Base-by-base conservation (phyloP, 2,329 filamentous ascomycete species). In the Madurella fahalii region DNA sequence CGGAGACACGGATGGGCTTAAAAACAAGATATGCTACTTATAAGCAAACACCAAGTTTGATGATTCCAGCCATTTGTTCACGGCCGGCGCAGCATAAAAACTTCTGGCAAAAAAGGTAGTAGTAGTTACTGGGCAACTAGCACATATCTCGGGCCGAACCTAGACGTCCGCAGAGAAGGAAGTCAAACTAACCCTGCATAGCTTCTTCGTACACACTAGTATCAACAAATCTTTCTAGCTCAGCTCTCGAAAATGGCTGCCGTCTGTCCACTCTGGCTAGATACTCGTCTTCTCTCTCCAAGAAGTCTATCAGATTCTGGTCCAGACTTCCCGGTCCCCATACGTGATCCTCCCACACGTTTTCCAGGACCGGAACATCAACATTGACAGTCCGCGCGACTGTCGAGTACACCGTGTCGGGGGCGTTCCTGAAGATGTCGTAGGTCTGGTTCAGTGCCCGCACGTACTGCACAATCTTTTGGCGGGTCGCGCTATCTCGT, bases 401-500 rank as follows among this genome's bases (percentile, higher is more conserved):
- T 2, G 15, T 25, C 34, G 34, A 5, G 40, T 66, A 64, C n/a
- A 69, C 64, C 20, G 57, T 61, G 2, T 65, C 60, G 1, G 65
- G 61, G n/a, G 64, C 54, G 3, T 54, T 61, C 18, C 34, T 51
- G 56, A 70, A 71, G 13, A 68, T 57, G 1, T 59, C 59, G 12
- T 65, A 64, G 9, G 68, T 65, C 53, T 65, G 58, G 43, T 65
- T 64, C 32, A 71, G 56, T 16, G 64, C 63, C 31, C 60, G 58
- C 47, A 71, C 46, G 47, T 67, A 71, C 5, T 49, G 56, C 16
- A 71, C 63, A 39, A 71, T 70, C 49, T 66, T 61, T 46, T 53
- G 54, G 20, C 68, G 60, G 54, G 58, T 66, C 12, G 50, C 53
- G 9, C 65, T 40, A 50, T 71, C 62, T 7, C 52, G 50, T 25